Base-by-base conservation (phyloP, 1,139 yeast species). In the Yamadazyma jaroonii region DNA sequence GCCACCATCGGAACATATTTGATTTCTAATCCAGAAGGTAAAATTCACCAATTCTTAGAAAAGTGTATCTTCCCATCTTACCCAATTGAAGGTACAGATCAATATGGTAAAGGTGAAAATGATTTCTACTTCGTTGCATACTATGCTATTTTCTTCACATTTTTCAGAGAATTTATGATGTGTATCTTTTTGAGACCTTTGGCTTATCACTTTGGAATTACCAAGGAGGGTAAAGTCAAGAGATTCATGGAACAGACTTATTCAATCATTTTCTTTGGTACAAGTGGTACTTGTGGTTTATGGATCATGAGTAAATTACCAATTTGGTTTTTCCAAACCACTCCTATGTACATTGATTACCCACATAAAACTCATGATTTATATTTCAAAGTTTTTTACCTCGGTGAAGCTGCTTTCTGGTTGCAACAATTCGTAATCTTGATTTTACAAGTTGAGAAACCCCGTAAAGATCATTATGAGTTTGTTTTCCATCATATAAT, bases 351-450 rank as follows among this genome's bases (percentile, higher is more conserved):
- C 60, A 73, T 63, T 39, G 67, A 76, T 24, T 92, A 84, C 58
- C 98, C 98, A 9, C 97, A 94, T 64, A 72, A 77, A 45, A 73
- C 84, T 27, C 89, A 86, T 56, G 82, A 78, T 41, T 73, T 71
- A 44, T 67, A 74, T 44, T 85, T 85, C 66, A 92, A 92, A 65
- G 58, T 80, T 12, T 94, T 84, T 58, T 94, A 92, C 61, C 70
- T 92, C 47, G 81, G 88, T 29, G 98, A 92, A 66, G 97, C 97
- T 6, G 86, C 97, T 2, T 92, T 88, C 62, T 92, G 99, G 99
- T 81, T 89, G 12, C 99, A 92, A 65, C 98, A 92, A 63, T 83
- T 94, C 1, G 79, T 86, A 30, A 84, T 92, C 21, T 70, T 92
- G 45, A 64, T 81, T 39, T 70, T 94, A 48, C 96, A 86, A 61